Conservation (phyloP, 1,284 basidiomycete species). For the Anthracocystis walkeri region DNA sequence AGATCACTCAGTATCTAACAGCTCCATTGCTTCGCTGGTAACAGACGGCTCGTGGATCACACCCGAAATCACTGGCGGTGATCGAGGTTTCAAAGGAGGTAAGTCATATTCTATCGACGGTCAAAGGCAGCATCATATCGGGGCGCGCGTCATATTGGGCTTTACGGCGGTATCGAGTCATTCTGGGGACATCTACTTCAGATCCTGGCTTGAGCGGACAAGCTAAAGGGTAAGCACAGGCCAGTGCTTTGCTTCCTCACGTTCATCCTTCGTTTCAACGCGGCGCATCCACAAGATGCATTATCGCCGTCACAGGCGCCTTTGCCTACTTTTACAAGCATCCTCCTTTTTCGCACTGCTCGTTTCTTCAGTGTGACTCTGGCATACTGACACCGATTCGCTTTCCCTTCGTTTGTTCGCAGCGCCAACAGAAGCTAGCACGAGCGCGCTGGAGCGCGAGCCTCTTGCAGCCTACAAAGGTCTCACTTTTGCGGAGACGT, state of each 20-base stretch:
- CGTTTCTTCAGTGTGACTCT: background rate
- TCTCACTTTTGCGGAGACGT: constrained; percentile 63
- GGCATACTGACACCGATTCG: constrained; percentile 10
- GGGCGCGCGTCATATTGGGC: background rate
- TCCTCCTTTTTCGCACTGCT: constrained; percentile 1
- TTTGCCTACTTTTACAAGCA: constrained; percentile 3
- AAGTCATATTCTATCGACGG: constrained; percentile 21
- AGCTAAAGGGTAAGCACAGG: constrained; percentile 54
- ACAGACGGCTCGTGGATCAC: constrained; percentile 66
- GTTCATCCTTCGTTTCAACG: constrained; percentile 30
- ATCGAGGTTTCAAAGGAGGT: constrained; percentile 67
- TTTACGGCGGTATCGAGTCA: too few relatives aligned
- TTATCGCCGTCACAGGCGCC: constrained; percentile 2
- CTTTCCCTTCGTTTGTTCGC: background rate
- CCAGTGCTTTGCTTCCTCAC: constrained; percentile 40
- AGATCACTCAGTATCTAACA: background rate
- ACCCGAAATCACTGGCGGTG: constrained; percentile 65
- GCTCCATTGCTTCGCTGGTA: background rate
- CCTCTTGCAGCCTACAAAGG: constrained; percentile 49
- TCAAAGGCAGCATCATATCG: constrained; percentile 5
- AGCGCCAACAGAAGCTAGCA: constrained; percentile 41
- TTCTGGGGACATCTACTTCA: background rate
- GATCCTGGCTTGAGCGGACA: constrained; percentile 6
- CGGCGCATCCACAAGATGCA: constrained; percentile 5
- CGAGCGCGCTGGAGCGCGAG: constrained; percentile 35